Percentiles rank a stretch among this genome's conserved stretches.
Conservation (phyloP, 306 rosid genomes). For the Ammopiptanthus mongolicus region DNA sequence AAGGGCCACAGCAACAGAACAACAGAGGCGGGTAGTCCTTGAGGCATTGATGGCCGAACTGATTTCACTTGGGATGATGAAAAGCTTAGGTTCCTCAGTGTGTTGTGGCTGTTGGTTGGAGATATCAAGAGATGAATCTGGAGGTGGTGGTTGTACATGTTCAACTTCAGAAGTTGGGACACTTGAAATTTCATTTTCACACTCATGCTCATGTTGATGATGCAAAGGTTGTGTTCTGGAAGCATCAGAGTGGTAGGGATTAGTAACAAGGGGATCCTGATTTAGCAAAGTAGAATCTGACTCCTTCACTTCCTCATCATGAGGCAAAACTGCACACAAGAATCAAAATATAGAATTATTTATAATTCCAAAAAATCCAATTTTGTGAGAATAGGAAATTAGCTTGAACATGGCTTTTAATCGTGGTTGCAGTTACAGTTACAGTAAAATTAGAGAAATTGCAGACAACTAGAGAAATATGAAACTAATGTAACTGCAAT, state of each 20-base stretch:
- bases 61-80: slow-evolving; percentile 41
- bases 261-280: slow-evolving; percentile 2
- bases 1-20: slow-evolving; percentile 50
- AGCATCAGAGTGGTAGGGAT: slow-evolving; percentile 7
- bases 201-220: slow-evolving; percentile 2
- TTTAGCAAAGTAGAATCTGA: slow-evolving; percentile 27
- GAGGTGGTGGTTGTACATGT: slow-evolving; percentile 1
- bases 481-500: background rate
- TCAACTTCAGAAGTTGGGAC: slow-evolving; percentile 27
- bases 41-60: slow-evolving; percentile 54
- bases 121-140: slow-evolving; percentile 24
- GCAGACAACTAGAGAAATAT: background rate
- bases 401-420: no score
- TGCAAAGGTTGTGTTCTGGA: slow-evolving; percentile 13
- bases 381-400: no score
- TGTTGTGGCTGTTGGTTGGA: slow-evolving; percentile 9
- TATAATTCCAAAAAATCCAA: background rate
- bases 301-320: slow-evolving; percentile 21
- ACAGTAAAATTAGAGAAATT: no score
- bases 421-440: no score
- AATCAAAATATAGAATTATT: background rate
- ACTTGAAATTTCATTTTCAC: slow-evolving; percentile 10
- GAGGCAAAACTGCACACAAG: slow-evolving; percentile 37
- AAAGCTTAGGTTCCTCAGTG: background rate
- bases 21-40: slow-evolving; percentile 39